Base-by-base conservation (phyloP, 768 basidiomycete species). In the Jaapia argillacea region DNA sequence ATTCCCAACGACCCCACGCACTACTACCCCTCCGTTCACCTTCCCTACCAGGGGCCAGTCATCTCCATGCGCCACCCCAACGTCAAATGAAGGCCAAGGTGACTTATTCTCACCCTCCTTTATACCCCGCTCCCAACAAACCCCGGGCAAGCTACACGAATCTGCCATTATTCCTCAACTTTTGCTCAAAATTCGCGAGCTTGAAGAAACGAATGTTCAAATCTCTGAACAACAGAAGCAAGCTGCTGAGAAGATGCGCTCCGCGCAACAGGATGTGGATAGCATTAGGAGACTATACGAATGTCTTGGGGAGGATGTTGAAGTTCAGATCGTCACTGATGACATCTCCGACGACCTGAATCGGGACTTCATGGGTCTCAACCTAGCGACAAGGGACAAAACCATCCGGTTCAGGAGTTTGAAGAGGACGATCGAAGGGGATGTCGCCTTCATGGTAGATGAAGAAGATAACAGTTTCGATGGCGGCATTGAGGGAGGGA, bases 231-330 rank as follows among this genome's bases (percentile, higher is more conserved):
- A 83, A 48, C 86, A 89, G 55, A 59, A 58, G 1, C 71, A 74
- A 51, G 86, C 85, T 0, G 61, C 70, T 4, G 64, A 64, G 28
- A 77, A 79, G 46, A 65, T 88, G 22, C 71, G 72, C n/a, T 72
- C 72, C 3, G 82, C 85, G 6, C 82, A 85, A 50, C 70, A 74
- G 45, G 84, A 88, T 51, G 79, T 80, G 2, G 74, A 83, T 38
- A 74, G 72, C 43, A 85, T 90, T 48, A 70, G 71, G 37, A 74
- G 73, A 43, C 71, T 77, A 4, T 89, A 87, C 48, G 84, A 85
- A 47, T 77, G 66, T 43, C 68, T 88, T 27, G 70, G 70, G 20
- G 70, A 68, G 10, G 69, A 70, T 41, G 65, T 69, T 25, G 60
- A 81, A 42, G 61, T 75, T 33, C 66, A 71, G 24, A 55, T 70